Evolutionary conservation across 2,329 filamentous ascomycete genomes (phyloP), one percentile per base, ranked within the genome.

Genomic region (Epichloe sp.): DNA sequence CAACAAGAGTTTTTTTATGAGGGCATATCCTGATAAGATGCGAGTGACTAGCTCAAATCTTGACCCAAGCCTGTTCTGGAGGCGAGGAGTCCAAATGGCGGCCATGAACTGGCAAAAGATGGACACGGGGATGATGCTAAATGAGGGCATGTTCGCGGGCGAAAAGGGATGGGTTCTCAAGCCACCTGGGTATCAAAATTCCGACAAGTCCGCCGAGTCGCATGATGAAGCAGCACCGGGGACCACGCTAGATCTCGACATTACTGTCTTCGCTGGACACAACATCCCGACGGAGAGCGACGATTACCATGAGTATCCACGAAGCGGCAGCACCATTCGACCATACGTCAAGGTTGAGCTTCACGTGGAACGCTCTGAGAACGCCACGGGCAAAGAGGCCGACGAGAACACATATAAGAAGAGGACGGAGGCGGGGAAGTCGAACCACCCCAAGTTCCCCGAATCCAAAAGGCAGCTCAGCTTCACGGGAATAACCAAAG

Each of bases 81-180:
- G 89, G 47, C 83, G 87, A 49, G 93, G 93, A 31, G 90, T 96
- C 19, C 93, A 98, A 67, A 97, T 98, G 91, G 90, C 88, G 5
- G 91, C 93, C 17, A 78, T 97, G 66, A 98, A 98, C 65, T 97
- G 93, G 91, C 93, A 98, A 68, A 91, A 85, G 3, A 85, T 90
- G 58, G 91, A 97, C 63, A 81, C 93, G 52, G 87, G 88, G 43
- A 94, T 96, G 79, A 94, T 97, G 74, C 79, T 98, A 63, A 97
- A 97, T 63, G 86, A 95, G 61, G 93, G 86, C 63, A 97, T 98
- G 93, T 98, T 97, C 65, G 87, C 88, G 37, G 86, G 82, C 10
- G 85, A 86, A 48, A 72, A 79, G 42, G 90, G 91, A 41, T 96
- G 88, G 86, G 80, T 90, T 2, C 74, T 93, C 54, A 96, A 96